Percentiles rank a stretch among this genome's conserved stretches.
Conservation (phyloP, 345 rosid genomes). For the Hibiscus trionum region DNA sequence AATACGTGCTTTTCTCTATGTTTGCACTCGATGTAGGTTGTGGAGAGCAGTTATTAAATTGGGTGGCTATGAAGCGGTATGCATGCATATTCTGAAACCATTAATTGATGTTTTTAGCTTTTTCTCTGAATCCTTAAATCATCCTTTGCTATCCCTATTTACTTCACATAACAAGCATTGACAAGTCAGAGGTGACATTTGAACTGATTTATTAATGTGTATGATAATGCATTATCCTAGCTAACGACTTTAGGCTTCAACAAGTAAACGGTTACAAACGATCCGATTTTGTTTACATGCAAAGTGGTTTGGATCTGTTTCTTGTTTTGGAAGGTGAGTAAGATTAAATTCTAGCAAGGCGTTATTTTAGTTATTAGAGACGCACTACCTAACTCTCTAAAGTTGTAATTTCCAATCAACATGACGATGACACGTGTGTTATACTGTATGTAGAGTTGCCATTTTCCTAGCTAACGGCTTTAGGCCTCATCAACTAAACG, state of each 20-base stretch:
- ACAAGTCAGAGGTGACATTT: not conserved
- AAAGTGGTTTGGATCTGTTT: not conserved
- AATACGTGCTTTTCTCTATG: slow-evolving; percentile 9
- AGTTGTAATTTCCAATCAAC: not conserved
- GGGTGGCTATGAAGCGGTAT: slow-evolving; percentile 92
- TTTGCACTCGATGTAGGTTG: slow-evolving; percentile 41
- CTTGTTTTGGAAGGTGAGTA: slow-evolving; percentile 2
- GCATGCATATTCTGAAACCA: slow-evolving; percentile 1
- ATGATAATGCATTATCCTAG: not conserved
- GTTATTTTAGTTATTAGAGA: not conserved
- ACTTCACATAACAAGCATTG: not conserved
- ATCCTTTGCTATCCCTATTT: not conserved
- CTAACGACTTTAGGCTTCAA: not conserved
- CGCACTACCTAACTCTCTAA: not conserved
- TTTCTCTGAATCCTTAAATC: slow-evolving; percentile 5
- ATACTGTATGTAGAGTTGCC: too few relatives aligned
- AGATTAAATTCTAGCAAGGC: not conserved
- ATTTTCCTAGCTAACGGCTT: not conserved
- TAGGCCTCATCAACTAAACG: not conserved
- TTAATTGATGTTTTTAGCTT: slow-evolving; percentile 13
- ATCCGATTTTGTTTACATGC: not conserved
- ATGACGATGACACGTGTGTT: not conserved
- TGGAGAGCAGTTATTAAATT: slow-evolving; percentile 71
- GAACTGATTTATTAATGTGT: not conserved
- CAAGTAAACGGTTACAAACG: not conserved